Percentiles rank a stretch among this genome's conserved stretches.
Conservation (phyloP, 257 asterid genomes). For the Solanum sparsipilum region DNA sequence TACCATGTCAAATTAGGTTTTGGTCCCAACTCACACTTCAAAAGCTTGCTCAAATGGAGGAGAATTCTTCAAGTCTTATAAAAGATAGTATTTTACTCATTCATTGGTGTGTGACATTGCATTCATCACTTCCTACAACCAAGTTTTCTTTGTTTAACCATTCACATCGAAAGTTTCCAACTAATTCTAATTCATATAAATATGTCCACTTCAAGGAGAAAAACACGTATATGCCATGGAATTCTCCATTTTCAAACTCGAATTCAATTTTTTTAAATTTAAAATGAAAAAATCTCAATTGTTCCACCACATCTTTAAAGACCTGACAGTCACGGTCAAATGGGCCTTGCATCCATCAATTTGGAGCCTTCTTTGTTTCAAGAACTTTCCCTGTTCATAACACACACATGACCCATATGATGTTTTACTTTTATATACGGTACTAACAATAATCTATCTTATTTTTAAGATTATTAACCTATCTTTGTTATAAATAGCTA, state of each 20-base stretch:
- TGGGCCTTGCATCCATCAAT: too few relatives aligned
- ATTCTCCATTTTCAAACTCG: conserved; percentile 7
- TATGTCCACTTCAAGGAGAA: background rate
- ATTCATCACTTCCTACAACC: background rate
- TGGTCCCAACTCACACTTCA: background rate
- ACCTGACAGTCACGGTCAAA: too few relatives aligned
- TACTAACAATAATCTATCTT: background rate
- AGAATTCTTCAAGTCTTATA: too few relatives aligned
- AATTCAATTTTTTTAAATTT: too few relatives aligned
- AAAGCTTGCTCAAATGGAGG: background rate
- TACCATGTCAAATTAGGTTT: background rate
- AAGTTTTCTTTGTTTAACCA: background rate
- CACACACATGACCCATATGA: too few relatives aligned
- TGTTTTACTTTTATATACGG: too few relatives aligned
- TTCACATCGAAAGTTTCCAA: background rate
- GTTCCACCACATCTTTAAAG: background rate
- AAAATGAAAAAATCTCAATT: background rate
- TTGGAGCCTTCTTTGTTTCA: too few relatives aligned
- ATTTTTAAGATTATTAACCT: background rate
- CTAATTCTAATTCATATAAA: background rate
- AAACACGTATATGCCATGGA: background rate
- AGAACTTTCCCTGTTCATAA: too few relatives aligned
- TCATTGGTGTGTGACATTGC: background rate
- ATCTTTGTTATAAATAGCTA: too few relatives aligned
- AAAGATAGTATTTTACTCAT: background rate